Percentiles rank a stretch among this genome's conserved stretches.
phyloP scores from a whole-genome alignment of 768 basidiomycete species.

The Termitomyces sp. region DNA sequence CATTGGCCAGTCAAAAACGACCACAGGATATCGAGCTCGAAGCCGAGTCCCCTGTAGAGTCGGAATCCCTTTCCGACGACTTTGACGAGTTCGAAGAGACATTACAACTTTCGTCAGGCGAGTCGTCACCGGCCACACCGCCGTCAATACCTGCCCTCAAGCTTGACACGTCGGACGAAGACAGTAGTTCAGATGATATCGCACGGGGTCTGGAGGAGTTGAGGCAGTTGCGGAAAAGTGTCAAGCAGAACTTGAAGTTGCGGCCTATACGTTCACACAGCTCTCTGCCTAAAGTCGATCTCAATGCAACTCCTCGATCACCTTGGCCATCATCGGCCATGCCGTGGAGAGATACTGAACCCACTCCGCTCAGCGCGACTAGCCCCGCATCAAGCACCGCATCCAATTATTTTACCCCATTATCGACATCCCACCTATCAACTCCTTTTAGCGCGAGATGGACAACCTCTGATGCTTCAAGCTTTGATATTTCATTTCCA shows the following conservation, averaged over 20 bases:
- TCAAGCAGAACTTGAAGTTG: slow-evolving; percentile 74
- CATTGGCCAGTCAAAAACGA: slow-evolving; percentile 29
- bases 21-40: slow-evolving; percentile 33
- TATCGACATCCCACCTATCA: slow-evolving; percentile 27
- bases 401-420: slow-evolving; percentile 52
- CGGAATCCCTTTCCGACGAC: slow-evolving; percentile 26
- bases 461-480: slow-evolving; percentile 18
- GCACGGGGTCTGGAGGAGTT: slow-evolving; percentile 65
- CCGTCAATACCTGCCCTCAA: slow-evolving; percentile 30
- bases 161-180: slow-evolving; percentile 30
- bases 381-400: slow-evolving; percentile 44
- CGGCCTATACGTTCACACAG: slow-evolving; percentile 68
- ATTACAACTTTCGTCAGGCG: slow-evolving; percentile 37
- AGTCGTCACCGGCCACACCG: slow-evolving; percentile 28
- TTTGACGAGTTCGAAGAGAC: slow-evolving; percentile 36
- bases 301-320: slow-evolving; percentile 26
- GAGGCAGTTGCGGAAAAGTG: slow-evolving; percentile 64
- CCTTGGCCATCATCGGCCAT: slow-evolving; percentile 17
- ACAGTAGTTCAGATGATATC: slow-evolving; percentile 54
- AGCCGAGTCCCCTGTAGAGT: slow-evolving; percentile 32
- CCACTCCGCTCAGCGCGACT: slow-evolving; percentile 32
- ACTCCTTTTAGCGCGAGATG: slow-evolving; percentile 25
- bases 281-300: slow-evolving; percentile 43
- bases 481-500: slow-evolving; percentile 22
- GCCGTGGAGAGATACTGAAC: slow-evolving; percentile 21